Base-by-base conservation (phyloP, 352 stramenopile genomes). In the Peronospora destructor region DNA sequence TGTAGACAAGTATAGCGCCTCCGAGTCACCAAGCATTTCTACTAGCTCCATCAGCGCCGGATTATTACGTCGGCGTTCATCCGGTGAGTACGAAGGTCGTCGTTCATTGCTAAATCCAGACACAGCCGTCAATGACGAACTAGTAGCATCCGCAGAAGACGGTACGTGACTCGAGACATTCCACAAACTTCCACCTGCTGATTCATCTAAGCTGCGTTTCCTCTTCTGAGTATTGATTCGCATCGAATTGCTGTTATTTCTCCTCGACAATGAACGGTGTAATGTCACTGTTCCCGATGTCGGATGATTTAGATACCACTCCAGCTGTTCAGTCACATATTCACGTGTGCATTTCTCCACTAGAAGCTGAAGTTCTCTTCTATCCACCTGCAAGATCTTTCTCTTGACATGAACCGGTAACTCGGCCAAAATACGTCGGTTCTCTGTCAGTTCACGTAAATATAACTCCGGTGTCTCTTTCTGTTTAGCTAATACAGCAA, bases 11-110 rank as follows among this genome's bases (percentile, higher is more conserved):
- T 94, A 94, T 49, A 94, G 49, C n/a, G 77, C 57, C 39, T 89
- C 73, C 0, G 83, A 94, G 43, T 94, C 83, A 19, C 78, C 83
- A 33, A 94, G 62, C 78, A 91, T 89, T 35, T 89, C 75, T 12
- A 67, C 67, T 19, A 94, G 54, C 34, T 85, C 80, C 21, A 66
- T 56, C 32, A 94, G 60, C 13, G 76, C 71, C 3, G 71, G 38
- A 36, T 81, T 90, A 51, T 84, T 71, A 45, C 79, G 73, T 28
- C 83, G 76, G 10, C 83, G 71, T 17, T 91, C 83, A 51, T 94
- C 80, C 0, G 67, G 68, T 14, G 58, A 68, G 30, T 67, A 69
- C 23, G 40, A 69, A 0, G 61, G 61, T 9, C 58, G 51, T 37
- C 61, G 53, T 17, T 68, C 61, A 29, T 39, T 32, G 50, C 62